Base-by-base conservation (phyloP, 306 rosid genomes). In the Rosa rugosa region DNA sequence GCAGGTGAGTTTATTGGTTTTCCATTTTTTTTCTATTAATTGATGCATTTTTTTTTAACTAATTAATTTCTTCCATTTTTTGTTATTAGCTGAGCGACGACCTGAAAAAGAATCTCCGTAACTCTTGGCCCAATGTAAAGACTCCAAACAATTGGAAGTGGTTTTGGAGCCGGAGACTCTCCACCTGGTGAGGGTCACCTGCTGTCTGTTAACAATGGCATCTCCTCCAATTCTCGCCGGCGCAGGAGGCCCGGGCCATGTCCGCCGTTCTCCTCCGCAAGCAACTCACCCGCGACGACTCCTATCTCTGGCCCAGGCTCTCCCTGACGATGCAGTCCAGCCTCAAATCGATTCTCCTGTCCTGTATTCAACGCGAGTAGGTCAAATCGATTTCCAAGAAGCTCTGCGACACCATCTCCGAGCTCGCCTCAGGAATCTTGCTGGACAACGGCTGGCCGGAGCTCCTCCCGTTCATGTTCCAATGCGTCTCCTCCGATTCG, bases 401-500 rank as follows among this genome's bases (percentile, higher is more conserved):
- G 72, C 84, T 95, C 3, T 92, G 97, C 53, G 99, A 95, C 62
- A 95, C 99, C 17, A 88, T 95, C 22, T 95, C 99, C 1, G 98
- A 92, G 77, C 99, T 95, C n/a, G 99, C 99, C 20, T 88, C 97
- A 0, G 97, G 98, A 5, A 95, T 95, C 56, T 31, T 95, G 9
- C 97, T 98, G 0, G 99, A 92, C 2, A 91, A 91, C 63, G 94
- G 71, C 0, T 95, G 99, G 99, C 98, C 99, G 0, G 99, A 95
- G 66, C 83, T 92, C 34, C 71, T 95, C 22, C 99, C 99, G 5
- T 92, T 91, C 50, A 95, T 95, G 94, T 95, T 95, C 69, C 94
- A 88, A 53, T 95, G 98, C 66, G 99, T 95, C 0, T 95, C 98
- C 0, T 90, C 99, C 8, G 96, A 89, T 34, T 88, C 93, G 0